Evolutionary conservation across 2,329 filamentous ascomycete genomes (phyloP), one percentile per base, ranked within the genome.

Genomic region (Incumbomyces delicatus): DNA sequence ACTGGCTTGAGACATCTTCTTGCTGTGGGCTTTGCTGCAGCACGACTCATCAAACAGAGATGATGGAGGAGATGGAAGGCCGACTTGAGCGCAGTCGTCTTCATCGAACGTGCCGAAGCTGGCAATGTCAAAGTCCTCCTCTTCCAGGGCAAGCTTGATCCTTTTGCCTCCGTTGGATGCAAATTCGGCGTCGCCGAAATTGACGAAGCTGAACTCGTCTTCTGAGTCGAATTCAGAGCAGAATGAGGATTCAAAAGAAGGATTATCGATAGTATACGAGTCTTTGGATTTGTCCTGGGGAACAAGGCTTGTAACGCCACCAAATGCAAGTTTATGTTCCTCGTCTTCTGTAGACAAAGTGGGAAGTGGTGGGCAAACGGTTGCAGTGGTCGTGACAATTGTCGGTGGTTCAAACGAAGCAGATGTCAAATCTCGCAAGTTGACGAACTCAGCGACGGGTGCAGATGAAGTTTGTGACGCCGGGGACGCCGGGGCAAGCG

Each of bases 361-460:
- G 35, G 80, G 72, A 54, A 85, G 72, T 50, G 76, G 73, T 17
- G 82, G 75, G 56, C 87, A 82, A 69, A 72, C 33, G 38, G 58
- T 55, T 41, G 53, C 57, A 46, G 48, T 74, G 60, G 70, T 63
- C 39, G 61, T 56, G 31, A 60, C 53, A 60, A 71, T 63, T 43
- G 61, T 56, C 18, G 61, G 55, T 46, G 66, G 65, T 45, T 70
- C 75, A 22, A 68, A 68, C 34, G 70, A 62, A 50, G 71, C 71
- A 30, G 95, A 86, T 16, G 85, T 94, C 53, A 95, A 71, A 62
- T 94, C 87, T 61, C 89, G 82, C 30, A 90, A 89, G 62, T 95
- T 89, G 67, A 90, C 95, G 65, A 92, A 94, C 67, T 87, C 83
- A 56, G 87, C 76, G 64, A 87, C 83, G 12, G 55, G 56, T 62